Conservation (phyloP, 768 basidiomycete species). For the Pulveroboletus sp. region DNA sequence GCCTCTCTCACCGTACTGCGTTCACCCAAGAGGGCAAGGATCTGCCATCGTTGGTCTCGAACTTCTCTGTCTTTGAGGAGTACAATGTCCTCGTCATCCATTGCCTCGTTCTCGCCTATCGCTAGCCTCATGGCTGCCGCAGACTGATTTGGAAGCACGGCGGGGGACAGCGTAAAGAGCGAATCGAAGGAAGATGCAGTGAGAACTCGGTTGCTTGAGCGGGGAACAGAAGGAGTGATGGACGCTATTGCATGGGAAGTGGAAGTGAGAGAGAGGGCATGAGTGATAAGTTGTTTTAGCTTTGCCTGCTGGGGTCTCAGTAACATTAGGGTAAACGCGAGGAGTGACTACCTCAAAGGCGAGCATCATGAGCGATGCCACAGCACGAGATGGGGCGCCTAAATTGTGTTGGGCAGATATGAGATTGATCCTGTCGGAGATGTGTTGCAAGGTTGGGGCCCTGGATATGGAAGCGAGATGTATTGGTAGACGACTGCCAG, state of each 20-base stretch:
- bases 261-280: slow-evolving; percentile 72
- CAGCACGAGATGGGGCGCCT: slow-evolving; percentile 53
- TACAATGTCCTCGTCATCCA: slow-evolving; percentile 44
- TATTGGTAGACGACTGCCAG: slow-evolving; percentile 67
- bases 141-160: slow-evolving; percentile 73
- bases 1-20: slow-evolving; percentile 68
- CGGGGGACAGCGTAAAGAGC: slow-evolving; percentile 71
- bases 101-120: slow-evolving; percentile 46
- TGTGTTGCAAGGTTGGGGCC: slow-evolving; percentile 70
- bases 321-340: neutral
- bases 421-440: slow-evolving; percentile 75
- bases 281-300: slow-evolving; percentile 78
- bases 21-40: slow-evolving; percentile 69
- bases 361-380: slow-evolving; percentile 66
- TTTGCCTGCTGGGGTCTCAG: slow-evolving; percentile 50
- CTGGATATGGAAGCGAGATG: slow-evolving; percentile 72
- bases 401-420: slow-evolving; percentile 77
- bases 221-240: slow-evolving; percentile 55
- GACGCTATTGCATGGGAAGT: slow-evolving; percentile 74
- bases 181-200: slow-evolving; percentile 71
- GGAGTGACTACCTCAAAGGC: slow-evolving; percentile 64
- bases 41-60: slow-evolving; percentile 70
- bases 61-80: slow-evolving; percentile 62
- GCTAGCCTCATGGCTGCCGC: slow-evolving; percentile 73
- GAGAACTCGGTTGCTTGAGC: slow-evolving; percentile 43